phyloP scores from a whole-genome alignment of 768 basidiomycete genomes.

The Rhodotorula paludigena region DNA sequence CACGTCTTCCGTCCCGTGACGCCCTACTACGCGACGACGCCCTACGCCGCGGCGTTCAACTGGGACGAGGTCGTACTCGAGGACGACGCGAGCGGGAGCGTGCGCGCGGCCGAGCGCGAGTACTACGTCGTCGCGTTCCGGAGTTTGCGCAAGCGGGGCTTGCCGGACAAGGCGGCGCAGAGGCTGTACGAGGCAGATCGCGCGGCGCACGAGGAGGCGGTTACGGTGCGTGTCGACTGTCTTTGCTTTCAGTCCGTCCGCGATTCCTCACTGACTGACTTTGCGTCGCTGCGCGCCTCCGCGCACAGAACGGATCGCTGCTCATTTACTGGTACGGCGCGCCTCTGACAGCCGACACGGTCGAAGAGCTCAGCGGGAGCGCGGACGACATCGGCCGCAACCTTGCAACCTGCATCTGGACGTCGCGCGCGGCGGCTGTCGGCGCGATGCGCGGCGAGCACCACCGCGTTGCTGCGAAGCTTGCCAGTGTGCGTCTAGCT shows the following conservation, averaged over 20 bases:
- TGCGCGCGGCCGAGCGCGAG: slow-evolving; percentile 67
- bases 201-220: slow-evolving; percentile 85
- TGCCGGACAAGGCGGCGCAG: slow-evolving; percentile 44
- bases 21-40: slow-evolving; percentile 57
- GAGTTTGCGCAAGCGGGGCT: slow-evolving; percentile 61
- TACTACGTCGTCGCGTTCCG: slow-evolving; percentile 93
- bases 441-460: slow-evolving; percentile 73
- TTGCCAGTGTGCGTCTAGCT: slow-evolving; percentile 55
- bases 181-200: slow-evolving; percentile 82
- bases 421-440: slow-evolving; percentile 74
- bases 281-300: background rate
- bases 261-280: background rate
- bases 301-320: slow-evolving; percentile 50
- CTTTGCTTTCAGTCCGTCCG: too few relatives aligned
- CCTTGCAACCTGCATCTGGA: slow-evolving; percentile 94
- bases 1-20: slow-evolving; percentile 64
- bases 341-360: background rate
- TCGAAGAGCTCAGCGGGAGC: background rate
- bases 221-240: slow-evolving; percentile 58
- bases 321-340: slow-evolving; percentile 71
- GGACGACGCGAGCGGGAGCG: slow-evolving; percentile 39
- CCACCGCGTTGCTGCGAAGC: slow-evolving; percentile 75
- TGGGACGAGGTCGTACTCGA: slow-evolving; percentile 65
- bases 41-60: slow-evolving; percentile 79
- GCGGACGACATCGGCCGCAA: slow-evolving; percentile 51